Evolutionary conservation across 2,329 filamentous ascomycete species (phyloP), one percentile per base, ranked within the genome.

Genomic region (Hypomyces perniciosus): DNA sequence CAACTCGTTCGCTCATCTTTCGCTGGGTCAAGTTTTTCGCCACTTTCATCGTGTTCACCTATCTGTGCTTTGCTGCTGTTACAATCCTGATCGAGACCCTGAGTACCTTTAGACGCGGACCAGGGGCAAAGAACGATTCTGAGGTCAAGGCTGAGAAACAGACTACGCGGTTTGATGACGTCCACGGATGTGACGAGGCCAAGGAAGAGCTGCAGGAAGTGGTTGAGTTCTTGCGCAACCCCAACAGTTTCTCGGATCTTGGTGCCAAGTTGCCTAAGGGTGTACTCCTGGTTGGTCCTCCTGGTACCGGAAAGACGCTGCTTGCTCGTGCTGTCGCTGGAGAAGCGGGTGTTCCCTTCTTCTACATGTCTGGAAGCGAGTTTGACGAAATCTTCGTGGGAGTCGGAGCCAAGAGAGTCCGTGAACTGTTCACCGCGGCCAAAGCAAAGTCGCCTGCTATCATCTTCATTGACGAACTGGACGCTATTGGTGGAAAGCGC

Each of bases 351-450:
- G 93, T 99, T 13, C 93, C 93, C 1, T 99, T 99, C 78, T 99
- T 97, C 78, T 99, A 96, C 79, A 97, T 99, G 92, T 99, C 93
- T 64, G 93, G 93, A 46, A 95, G 90, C 52, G 93, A 99, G 68
- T 99, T 99, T 65, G 93, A 99, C 64, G 93, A 99, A 70, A 86
- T 99, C 47, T 99, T 96, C 64, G 95, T 99, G 34, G 93, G 93
- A 65, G 93, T 99, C 48, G 90, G 91, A 65, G 90, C 90, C 42
- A 96, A 99, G 77, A 88, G 93, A 63, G 92, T 99, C 44, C 89
- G 93, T 53, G 93, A 96, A 56, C 80, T 96, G n/a, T 95, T 96
- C 68, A 73, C 77, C 42, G 83, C 87, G 50, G 92, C 92, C 57
- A 88, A 90, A 59, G 69, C 77, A 57, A 96, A 97, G 73, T 85